Conservation (phyloP, 768 basidiomycete species). For the Crucibulum laeve region DNA sequence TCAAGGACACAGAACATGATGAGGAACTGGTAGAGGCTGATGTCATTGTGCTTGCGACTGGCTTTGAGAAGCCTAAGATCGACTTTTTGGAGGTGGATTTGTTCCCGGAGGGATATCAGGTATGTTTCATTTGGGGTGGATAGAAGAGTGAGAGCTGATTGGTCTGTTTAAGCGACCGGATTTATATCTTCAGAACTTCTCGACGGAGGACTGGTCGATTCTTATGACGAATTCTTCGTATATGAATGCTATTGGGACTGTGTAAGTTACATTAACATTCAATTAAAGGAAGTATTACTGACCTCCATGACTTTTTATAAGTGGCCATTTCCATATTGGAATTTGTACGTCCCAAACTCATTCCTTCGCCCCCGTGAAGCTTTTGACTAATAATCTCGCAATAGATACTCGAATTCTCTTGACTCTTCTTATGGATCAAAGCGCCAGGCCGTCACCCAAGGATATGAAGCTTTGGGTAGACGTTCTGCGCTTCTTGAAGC, state of each 20-base stretch:
- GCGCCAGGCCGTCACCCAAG: constrained; percentile 36
- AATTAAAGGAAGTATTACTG: not conserved
- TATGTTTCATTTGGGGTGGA: constrained; percentile 9
- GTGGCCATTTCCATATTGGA: constrained; percentile 49
- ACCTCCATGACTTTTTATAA: constrained; percentile 11
- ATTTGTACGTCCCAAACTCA: constrained; percentile 32
- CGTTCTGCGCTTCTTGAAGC: constrained; percentile 44
- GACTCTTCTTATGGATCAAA: constrained; percentile 41
- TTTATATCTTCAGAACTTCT: constrained; percentile 52
- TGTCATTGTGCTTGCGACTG: constrained; percentile 49
- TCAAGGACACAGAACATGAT: constrained; percentile 9
- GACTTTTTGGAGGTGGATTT: constrained; percentile 42
- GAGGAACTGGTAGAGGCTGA: constrained; percentile 32
- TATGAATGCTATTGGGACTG: constrained; percentile 43
- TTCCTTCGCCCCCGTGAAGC: not conserved
- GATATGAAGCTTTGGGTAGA: constrained; percentile 60
- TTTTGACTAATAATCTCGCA: constrained; percentile 7
- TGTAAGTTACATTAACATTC: constrained; percentile 17
- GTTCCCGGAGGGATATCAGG: constrained; percentile 47
- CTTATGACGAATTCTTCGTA: constrained; percentile 49
- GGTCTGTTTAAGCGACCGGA: constrained; percentile 31
- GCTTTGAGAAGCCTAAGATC: constrained; percentile 41
- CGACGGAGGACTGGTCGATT: constrained; percentile 48
- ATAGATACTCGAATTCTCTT: constrained; percentile 43
- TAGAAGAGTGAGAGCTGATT: not conserved